Evolutionary conservation across 768 basidiomycete genomes (phyloP), one percentile per base, ranked within the genome.

Genomic region (Coprinopsis cinerea): DNA sequence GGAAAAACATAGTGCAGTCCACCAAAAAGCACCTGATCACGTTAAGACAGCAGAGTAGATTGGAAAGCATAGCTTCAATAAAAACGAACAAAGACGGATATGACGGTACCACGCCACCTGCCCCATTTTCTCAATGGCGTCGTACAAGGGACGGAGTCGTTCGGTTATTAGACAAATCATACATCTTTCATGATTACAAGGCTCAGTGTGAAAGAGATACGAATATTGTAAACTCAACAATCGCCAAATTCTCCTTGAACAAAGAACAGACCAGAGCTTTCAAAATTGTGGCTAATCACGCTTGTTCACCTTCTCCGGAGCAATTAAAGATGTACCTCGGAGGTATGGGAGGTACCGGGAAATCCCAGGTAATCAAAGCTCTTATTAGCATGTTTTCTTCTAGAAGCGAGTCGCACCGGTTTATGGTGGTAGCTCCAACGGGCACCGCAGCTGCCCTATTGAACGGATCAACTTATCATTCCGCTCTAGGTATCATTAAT

Each of bases 251-350:
- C 30, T 34, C 30, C n/a, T 47, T 63, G 11, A 63, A 61, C 49
- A 37, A 49, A 17, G 59, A 59, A 44, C 61, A 62, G 23, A 39
- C 59, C 13, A 51, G 59, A 28, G 65, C 63, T 1, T 65, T 65
- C 20, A 6, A 26, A 0, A 56, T 63, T 17, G 51, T 66, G 1
- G 52, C 62, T 0, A 42, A 58, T 20, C 64, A 66, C 50, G 40
- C 53, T 17, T 10, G 37, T 2, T 22, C 9, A 3, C 32, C 14
- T 13, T 14, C 51, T 25, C n/a, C 52, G 0, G 30, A 37, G 15
- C 54, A 56, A 44, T 46, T 44, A 10, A 15, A 44, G 7, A 47
- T 49, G 48, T 39, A 49, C 14, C 10, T 49, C 5, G 48, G 37
- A 1, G 48, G 48, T 4, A 49, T 49, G 48, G 48, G 48, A n/a